phyloP scores from a whole-genome alignment of 2,329 filamentous ascomycete species.

The Coniochaeta prunicola region DNA sequence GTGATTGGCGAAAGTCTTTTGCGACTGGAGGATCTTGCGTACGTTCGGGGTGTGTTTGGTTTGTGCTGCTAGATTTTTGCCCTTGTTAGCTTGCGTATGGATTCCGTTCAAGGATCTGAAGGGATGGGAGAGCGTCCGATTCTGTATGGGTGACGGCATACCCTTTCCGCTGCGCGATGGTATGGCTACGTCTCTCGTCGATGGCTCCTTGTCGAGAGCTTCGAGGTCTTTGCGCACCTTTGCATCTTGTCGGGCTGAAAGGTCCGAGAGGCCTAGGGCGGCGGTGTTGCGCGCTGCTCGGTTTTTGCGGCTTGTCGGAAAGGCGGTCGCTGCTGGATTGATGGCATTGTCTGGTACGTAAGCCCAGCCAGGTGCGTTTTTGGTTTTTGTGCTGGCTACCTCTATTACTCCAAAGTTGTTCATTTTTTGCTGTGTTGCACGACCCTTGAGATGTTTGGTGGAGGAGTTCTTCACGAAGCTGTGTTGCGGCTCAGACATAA shows the following conservation, averaged over 20 bases:
- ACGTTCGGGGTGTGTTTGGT: constrained; percentile 62
- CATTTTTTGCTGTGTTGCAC: constrained; percentile 30
- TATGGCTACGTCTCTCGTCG: constrained; percentile 55
- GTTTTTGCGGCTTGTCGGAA: constrained; percentile 56
- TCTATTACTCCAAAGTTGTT: constrained; percentile 76
- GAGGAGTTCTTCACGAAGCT: neutral
- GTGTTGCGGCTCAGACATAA: neutral
- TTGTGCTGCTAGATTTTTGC: constrained; percentile 25
- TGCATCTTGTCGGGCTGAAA: constrained; percentile 74
- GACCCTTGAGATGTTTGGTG: neutral
- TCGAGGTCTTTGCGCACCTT: constrained; percentile 77
- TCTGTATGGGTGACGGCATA: too few relatives aligned
- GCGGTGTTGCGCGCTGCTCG: constrained; percentile 57
- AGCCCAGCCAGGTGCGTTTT: constrained; percentile 78
- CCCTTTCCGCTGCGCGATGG: constrained; percentile 23
- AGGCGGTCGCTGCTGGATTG: constrained; percentile 43
- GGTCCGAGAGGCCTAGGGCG: constrained; percentile 50
- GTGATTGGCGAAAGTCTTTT: constrained; percentile 79
- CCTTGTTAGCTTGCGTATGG: neutral
- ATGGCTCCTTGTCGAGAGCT: constrained; percentile 60
- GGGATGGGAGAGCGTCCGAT: neutral
- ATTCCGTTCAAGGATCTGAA: neutral
- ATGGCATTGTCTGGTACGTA: constrained; percentile 74
- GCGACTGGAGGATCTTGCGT: constrained; percentile 69
- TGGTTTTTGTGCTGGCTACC: constrained; percentile 62